phyloP scores from a whole-genome alignment of 768 basidiomycete genomes.

The Holtermannia corniformis region DNA sequence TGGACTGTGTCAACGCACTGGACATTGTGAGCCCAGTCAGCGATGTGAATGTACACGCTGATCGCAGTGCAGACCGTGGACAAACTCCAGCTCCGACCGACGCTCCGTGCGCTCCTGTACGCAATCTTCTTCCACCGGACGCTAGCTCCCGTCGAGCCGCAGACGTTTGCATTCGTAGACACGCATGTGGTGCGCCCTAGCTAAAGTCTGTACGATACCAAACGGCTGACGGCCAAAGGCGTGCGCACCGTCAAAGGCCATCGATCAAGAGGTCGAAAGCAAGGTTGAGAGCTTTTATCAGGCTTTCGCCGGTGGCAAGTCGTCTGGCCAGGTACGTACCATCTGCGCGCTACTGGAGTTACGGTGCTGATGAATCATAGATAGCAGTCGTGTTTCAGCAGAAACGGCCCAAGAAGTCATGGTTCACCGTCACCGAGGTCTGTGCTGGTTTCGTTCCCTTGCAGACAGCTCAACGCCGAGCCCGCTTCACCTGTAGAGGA shows the following conservation, averaged over 20 bases:
- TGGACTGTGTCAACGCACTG: conserved; percentile 1
- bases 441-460: neutral
- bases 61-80: conserved; percentile 8
- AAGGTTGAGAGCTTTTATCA: conserved; percentile 14
- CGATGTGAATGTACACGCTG: conserved; percentile 1
- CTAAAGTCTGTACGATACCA: neutral
- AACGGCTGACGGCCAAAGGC: conserved; percentile 1
- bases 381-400: conserved; percentile 33
- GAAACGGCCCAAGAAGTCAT: conserved; percentile 26
- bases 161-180: conserved; percentile 23
- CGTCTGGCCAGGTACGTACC: neutral
- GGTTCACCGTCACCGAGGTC: conserved; percentile 38
- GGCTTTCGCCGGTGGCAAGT: neutral
- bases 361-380: too few species aligned
- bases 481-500: too few species aligned
- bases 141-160: conserved; percentile 25
- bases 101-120: conserved; percentile 16
- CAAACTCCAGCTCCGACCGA: conserved; percentile 14
- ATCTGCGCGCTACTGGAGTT: neutral
- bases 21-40: neutral
- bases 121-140: conserved; percentile 31
- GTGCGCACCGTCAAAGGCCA: conserved; percentile 1
- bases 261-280: conserved; percentile 9
- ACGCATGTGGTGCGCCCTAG: conserved; percentile 20
- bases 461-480: too few species aligned